Conservation (phyloP, 208 protist genomes). For the Crithidia expoeki region DNA sequence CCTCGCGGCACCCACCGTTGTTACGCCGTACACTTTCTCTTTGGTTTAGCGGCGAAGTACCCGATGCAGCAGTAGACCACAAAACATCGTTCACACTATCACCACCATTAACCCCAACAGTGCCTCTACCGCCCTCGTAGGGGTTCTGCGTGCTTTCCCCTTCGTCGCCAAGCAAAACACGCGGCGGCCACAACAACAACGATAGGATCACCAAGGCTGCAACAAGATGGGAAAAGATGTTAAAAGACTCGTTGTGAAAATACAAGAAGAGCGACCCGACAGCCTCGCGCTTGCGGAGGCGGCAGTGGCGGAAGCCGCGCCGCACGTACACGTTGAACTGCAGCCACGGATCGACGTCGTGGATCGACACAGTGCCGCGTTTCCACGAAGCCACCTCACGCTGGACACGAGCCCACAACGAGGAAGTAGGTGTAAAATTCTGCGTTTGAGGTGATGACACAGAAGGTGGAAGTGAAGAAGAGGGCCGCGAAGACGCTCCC, state of each 20-base stretch:
- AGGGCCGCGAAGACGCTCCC: too few relatives aligned
- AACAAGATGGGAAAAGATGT: constrained; percentile 54
- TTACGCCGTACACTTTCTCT: too few relatives aligned
- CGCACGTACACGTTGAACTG: constrained; percentile 73
- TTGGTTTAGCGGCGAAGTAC: neutral
- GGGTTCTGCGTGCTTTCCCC: neutral
- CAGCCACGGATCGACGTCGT: constrained; percentile 62
- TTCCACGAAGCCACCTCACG: constrained; percentile 28
- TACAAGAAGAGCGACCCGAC: constrained; percentile 50
- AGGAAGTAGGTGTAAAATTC: neutral
- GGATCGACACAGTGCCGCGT: constrained; percentile 39
- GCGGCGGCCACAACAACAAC: constrained; percentile 49
- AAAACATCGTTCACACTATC: neutral
- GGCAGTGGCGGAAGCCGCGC: constrained; percentile 58
- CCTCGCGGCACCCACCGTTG: neutral
- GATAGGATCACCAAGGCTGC: constrained; percentile 44
- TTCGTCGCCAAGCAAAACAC: neutral
- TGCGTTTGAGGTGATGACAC: neutral
- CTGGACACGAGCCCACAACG: constrained; percentile 13
- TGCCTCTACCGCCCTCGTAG: neutral
- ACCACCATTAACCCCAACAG: neutral
- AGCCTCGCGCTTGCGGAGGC: constrained; percentile 42
- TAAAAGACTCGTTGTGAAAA: constrained; percentile 73
- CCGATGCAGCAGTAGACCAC: neutral
- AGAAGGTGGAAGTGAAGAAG: constrained; percentile 1